Evolutionary conservation across 305 asterid genomes (phyloP).

Genomic region (Fraxinus platypoda): DNA sequence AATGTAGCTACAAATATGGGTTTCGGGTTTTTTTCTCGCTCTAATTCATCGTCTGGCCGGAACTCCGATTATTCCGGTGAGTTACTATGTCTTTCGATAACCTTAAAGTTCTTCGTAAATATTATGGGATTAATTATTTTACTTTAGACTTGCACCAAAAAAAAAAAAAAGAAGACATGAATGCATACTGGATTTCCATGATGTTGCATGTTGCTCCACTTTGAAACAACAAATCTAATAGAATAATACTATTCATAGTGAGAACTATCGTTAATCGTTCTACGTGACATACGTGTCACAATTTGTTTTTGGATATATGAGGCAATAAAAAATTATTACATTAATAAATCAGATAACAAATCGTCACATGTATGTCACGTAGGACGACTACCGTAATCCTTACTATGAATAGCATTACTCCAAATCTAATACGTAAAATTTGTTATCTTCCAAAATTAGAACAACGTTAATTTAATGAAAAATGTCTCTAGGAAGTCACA

Average conservation of each 20-base stretch:
- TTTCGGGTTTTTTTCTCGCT: conserved; percentile 36
- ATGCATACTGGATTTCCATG: not conserved
- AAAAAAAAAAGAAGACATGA: not conserved
- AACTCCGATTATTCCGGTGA: conserved; percentile 66
- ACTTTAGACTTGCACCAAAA: not conserved
- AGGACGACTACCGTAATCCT: too few relatives aligned
- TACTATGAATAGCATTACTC: too few relatives aligned
- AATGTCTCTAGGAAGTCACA: too few relatives aligned
- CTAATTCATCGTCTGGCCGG: conserved; percentile 31
- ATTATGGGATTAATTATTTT: not conserved
- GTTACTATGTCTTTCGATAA: conserved; percentile 9
- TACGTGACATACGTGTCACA: too few relatives aligned
- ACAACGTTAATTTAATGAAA: not conserved
- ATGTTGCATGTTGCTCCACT: not conserved
- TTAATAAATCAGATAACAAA: too few relatives aligned
- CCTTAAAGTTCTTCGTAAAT: too few relatives aligned
- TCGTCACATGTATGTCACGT: too few relatives aligned
- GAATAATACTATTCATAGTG: too few relatives aligned
- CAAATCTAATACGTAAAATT: too few relatives aligned
- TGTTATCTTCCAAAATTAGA: not conserved
- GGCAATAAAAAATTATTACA: too few relatives aligned
- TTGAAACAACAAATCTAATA: not conserved
- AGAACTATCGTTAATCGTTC: too few relatives aligned
- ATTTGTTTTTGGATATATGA: too few relatives aligned
- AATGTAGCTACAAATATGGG: conserved; percentile 12